These are phyloP conservation scores for Rauvolfia tetraphylla DNA, from an alignment of 257 asterid species.

Conservation along the genomic window DNA sequence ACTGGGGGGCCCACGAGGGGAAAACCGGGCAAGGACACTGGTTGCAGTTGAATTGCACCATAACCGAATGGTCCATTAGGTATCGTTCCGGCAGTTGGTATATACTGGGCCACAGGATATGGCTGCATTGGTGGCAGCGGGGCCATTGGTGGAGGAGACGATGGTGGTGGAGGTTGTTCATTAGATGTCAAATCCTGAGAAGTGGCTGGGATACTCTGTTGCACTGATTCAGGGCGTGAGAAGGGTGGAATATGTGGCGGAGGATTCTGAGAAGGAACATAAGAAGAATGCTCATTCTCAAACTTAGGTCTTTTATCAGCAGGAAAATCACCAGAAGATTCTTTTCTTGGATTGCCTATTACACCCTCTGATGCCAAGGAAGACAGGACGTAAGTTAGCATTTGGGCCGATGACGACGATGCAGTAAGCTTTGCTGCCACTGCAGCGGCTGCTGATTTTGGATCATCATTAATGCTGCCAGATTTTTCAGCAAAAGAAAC, in stretches of 20 bases:
- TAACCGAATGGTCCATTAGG: slow-evolving; percentile 44
- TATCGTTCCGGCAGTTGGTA: slow-evolving; percentile 48
- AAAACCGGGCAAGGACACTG: slow-evolving; percentile 31
- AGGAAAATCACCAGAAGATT: slow-evolving; percentile 42
- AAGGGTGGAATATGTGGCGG: slow-evolving; percentile 27
- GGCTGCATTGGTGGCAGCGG: slow-evolving; percentile 75
- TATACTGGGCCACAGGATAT: slow-evolving; percentile 53
- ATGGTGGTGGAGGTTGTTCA: slow-evolving; percentile 66
- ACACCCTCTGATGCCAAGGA: slow-evolving; percentile 89
- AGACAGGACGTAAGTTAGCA: slow-evolving; percentile 73
- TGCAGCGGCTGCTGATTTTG: slow-evolving; percentile 79
- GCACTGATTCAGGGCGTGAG: slow-evolving; percentile 26
- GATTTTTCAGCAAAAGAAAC: slow-evolving; percentile 45
- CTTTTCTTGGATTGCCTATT: slow-evolving; percentile 41
- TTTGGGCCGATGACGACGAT: slow-evolving; percentile 81
- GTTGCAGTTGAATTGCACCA: slow-evolving; percentile 41
- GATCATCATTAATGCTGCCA: slow-evolving; percentile 41
- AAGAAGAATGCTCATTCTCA: slow-evolving; percentile 44
- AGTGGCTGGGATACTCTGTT: slow-evolving; percentile 30
- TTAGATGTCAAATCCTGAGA: slow-evolving; percentile 29
- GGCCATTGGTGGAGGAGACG: slow-evolving; percentile 68
- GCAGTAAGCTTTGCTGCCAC: slow-evolving; percentile 84
- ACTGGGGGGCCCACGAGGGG: slow-evolving; percentile 33
- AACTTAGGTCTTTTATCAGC: slow-evolving; percentile 65
- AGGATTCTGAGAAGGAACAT: slow-evolving; percentile 41